Evolutionary conservation across 2,329 filamentous ascomycete species (phyloP).

Genomic region (Exophiala aquamarina): DNA sequence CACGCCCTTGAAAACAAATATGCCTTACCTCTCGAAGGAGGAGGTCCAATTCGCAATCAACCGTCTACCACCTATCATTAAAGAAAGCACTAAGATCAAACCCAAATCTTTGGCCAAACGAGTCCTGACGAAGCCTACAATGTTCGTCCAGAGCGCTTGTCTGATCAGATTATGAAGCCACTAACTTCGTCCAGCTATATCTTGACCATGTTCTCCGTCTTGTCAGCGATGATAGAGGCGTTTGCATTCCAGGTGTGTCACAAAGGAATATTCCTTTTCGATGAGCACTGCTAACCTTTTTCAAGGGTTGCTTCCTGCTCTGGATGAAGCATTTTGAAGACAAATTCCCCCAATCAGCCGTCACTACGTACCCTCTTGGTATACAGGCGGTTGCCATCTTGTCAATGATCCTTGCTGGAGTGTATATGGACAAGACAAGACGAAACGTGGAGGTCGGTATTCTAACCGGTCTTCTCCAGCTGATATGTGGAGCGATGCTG

Average conservation of each 20-base stretch:
- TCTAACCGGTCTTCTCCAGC: neutral
- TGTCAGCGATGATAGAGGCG: neutral
- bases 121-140: neutral
- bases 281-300: neutral
- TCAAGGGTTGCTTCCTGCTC: slow-evolving; percentile 1
- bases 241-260: neutral
- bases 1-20: neutral
- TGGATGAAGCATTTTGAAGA: neutral
- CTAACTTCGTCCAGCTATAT: neutral
- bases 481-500: neutral
- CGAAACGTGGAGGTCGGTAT: neutral
- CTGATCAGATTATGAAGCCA: too few relatives aligned
- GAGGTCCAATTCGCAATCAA: neutral
- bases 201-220: neutral
- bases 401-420: neutral
- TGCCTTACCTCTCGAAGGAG: slow-evolving; percentile 1
- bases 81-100: neutral
- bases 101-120: neutral
- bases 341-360: neutral
- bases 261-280: too few relatives aligned
- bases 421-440: neutral
- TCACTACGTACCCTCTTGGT: neutral
- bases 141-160: neutral
- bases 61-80: neutral
- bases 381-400: neutral